Conservation (phyloP, 495 filamentous ascomycete species). For the Penicillium paradoxum region DNA sequence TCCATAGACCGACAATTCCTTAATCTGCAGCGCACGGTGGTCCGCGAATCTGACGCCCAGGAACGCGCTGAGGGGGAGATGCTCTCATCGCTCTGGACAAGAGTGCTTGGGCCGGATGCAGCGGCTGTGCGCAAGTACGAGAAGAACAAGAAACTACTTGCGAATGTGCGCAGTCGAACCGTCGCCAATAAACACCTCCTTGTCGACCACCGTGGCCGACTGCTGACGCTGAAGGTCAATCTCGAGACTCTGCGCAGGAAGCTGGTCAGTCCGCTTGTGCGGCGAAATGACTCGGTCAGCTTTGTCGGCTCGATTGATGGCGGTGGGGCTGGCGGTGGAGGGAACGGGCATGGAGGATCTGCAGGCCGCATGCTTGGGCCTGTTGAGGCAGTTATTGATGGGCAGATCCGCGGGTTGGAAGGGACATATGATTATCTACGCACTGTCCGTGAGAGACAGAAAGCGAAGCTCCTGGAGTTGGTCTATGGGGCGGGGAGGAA, state of each 20-base stretch:
- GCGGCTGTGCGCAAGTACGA: conserved; percentile 77
- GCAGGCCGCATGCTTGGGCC: conserved; percentile 53
- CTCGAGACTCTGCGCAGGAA: conserved; percentile 73
- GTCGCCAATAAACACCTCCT: conserved; percentile 80
- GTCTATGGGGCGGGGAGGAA: conserved; percentile 59
- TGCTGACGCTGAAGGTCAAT: conserved; percentile 72
- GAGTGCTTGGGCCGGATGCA: conserved; percentile 69
- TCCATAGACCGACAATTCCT: conserved; percentile 82
- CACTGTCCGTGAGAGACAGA: conserved; percentile 68
- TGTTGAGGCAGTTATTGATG: conserved; percentile 57
- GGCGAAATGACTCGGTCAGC: conserved; percentile 53
- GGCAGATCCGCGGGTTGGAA: conserved; percentile 77
- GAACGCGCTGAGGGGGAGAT: conserved; percentile 74
- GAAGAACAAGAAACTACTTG: conserved; percentile 71
- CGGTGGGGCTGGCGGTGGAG: conserved; percentile 12
- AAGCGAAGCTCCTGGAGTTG: conserved; percentile 75
- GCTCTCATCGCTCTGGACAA: conserved; percentile 79
- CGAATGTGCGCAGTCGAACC: conserved; percentile 72
- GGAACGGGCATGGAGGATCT: conserved; percentile 26
- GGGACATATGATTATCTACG: conserved; percentile 72
- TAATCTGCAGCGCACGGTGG: conserved; percentile 80
- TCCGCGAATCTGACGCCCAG: conserved; percentile 73
- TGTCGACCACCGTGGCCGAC: conserved; percentile 74
- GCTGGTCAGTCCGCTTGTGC: conserved; percentile 74
- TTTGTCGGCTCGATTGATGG: conserved; percentile 35